These are phyloP conservation scores for Kodamaea lidongshanica DNA, from an alignment of 805 yeast species.

Conservation along the genomic window DNA sequence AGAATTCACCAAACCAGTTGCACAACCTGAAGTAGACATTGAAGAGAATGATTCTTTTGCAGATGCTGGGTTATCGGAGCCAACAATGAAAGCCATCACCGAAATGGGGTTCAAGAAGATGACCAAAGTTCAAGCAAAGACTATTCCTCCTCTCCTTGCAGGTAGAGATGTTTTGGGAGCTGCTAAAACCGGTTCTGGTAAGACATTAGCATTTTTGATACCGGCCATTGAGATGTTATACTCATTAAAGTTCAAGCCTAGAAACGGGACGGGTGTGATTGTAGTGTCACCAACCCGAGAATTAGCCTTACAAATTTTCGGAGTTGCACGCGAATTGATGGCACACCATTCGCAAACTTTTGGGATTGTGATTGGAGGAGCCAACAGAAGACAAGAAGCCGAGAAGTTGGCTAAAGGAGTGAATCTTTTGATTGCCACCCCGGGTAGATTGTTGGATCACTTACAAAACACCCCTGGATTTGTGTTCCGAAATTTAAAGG, in stretches of 20 bases:
- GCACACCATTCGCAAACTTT: slow-evolving; percentile 85
- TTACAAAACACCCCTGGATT: slow-evolving; percentile 92
- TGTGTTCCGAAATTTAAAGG: slow-evolving; percentile 88
- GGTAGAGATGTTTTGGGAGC: slow-evolving; percentile 98
- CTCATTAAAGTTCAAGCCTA: slow-evolving; percentile 88
- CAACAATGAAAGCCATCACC: slow-evolving; percentile 72
- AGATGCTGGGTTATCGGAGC: slow-evolving; percentile 60
- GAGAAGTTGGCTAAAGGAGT: slow-evolving; percentile 93
- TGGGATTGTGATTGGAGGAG: slow-evolving; percentile 98
- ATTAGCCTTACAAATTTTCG: slow-evolving; percentile 93
- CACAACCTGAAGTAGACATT: slow-evolving; percentile 22
- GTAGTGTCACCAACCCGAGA: slow-evolving; percentile 97
- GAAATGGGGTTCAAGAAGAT: slow-evolving; percentile 87
- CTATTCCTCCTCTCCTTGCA: slow-evolving; percentile 93
- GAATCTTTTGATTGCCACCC: slow-evolving; percentile 90
- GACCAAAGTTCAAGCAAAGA: slow-evolving; percentile 94
- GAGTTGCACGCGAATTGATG: slow-evolving; percentile 94
- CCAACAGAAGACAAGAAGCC: slow-evolving; percentile 95
- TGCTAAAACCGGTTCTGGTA: slow-evolving; percentile 99
- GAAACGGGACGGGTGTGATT: slow-evolving; percentile 97
- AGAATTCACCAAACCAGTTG: slow-evolving; percentile 27
- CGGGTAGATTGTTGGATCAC: slow-evolving; percentile 95
- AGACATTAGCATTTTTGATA: slow-evolving; percentile 88
- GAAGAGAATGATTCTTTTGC: slow-evolving; percentile 28
- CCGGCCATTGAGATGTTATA: slow-evolving; percentile 94